These are phyloP conservation scores for Fusarium oligoseptatum DNA, from an alignment of 2,329 filamentous ascomycete genomes.

Conservation along the genomic window DNA sequence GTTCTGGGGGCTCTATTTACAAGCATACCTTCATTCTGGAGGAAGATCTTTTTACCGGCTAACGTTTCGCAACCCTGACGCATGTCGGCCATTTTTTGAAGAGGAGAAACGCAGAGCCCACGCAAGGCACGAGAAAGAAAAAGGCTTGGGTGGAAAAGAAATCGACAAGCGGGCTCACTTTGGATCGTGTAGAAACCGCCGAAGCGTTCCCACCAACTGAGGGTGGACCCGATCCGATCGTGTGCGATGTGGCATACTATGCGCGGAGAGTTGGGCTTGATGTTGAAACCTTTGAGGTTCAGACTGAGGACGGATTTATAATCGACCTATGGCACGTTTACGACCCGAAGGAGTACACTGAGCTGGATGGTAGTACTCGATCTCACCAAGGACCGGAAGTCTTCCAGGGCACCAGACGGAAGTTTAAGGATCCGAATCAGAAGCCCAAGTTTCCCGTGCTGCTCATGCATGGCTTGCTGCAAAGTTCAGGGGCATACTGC, in stretches of 20 bases:
- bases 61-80: slow-evolving; percentile 71
- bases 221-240: slow-evolving; percentile 82
- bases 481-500: slow-evolving; percentile 90
- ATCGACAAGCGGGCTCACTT: slow-evolving; percentile 52
- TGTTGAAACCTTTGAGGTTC: slow-evolving; percentile 83
- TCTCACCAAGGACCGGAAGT: slow-evolving; percentile 69
- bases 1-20: slow-evolving; percentile 81
- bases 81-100: slow-evolving; percentile 75
- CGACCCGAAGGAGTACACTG: slow-evolving; percentile 80
- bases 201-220: slow-evolving; percentile 80
- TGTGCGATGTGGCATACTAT: slow-evolving; percentile 87
- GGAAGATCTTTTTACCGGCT: slow-evolving; percentile 66
- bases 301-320: slow-evolving; percentile 95
- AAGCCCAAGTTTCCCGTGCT: slow-evolving; percentile 82
- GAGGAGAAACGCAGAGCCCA: slow-evolving; percentile 76
- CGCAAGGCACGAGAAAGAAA: slow-evolving; percentile 68
- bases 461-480: slow-evolving; percentile 88
- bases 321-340: slow-evolving; percentile 92
- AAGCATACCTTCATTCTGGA: slow-evolving; percentile 67
- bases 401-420: slow-evolving; percentile 63
- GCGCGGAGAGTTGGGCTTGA: slow-evolving; percentile 89
- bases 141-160: slow-evolving; percentile 71
- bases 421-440: slow-evolving; percentile 52
- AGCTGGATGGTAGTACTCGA: slow-evolving; percentile 62
- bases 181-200: slow-evolving; percentile 58